These are phyloP conservation scores for Suillus alpinus DNA, from an alignment of 768 basidiomycete species.

Conservation along the genomic window DNA sequence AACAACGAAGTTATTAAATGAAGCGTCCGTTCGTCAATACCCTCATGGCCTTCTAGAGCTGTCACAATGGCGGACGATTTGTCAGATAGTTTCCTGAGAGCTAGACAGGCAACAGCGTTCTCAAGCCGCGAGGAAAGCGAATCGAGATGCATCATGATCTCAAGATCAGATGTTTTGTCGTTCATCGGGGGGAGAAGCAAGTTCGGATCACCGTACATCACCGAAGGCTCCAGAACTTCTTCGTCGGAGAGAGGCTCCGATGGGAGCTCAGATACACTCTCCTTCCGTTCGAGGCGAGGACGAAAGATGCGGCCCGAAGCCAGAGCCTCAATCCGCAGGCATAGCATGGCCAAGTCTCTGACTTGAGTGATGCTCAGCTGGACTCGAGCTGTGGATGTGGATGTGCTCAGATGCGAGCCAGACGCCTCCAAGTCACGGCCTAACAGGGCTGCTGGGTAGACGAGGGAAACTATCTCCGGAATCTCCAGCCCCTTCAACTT, in stretches of 20 bases:
- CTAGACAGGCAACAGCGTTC: conserved; percentile 52
- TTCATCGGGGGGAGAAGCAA: conserved; percentile 66
- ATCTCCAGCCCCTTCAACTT: conserved; percentile 94
- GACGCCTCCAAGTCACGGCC: conserved; percentile 59
- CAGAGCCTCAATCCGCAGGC: conserved; percentile 78
- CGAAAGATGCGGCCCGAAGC: conserved; percentile 61
- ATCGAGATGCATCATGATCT: conserved; percentile 74
- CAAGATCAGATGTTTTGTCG: conserved; percentile 67
- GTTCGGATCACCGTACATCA: conserved; percentile 58
- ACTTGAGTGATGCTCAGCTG: conserved; percentile 74
- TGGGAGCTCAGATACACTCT: conserved; percentile 23
- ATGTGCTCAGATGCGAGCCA: conserved; percentile 14
- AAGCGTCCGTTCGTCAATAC: conserved; percentile 49
- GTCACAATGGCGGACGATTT: conserved; percentile 30
- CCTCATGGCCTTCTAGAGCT: conserved; percentile 35
- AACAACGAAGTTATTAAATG: conserved; percentile 38
- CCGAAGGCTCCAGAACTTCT: conserved; percentile 28
- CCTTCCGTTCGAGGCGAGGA: conserved; percentile 41
- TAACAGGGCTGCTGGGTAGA: conserved; percentile 75
- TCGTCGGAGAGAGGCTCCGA: conserved; percentile 12
- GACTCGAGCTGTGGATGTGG: conserved; percentile 35
- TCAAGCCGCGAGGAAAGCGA: conserved; percentile 73
- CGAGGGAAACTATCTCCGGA: conserved; percentile 80
- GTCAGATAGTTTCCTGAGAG: conserved; percentile 10
- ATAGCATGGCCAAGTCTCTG: conserved; percentile 66